Evolutionary conservation across 345 rosid genomes (phyloP), one percentile per base, ranked within the genome.

Genomic region (Boechera retrofracta): DNA sequence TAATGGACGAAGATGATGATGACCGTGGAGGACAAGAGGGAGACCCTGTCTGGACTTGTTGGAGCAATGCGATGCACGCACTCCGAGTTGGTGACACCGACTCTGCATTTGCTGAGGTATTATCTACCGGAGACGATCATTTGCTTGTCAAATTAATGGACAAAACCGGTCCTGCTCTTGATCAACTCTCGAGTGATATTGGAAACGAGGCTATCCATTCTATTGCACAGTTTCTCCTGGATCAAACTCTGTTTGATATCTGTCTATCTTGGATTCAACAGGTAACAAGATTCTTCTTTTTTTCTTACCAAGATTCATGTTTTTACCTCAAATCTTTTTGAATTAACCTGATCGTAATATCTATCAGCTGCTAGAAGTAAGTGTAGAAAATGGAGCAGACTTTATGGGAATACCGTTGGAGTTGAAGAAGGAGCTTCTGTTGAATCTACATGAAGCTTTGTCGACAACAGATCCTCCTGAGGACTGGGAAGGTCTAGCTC

Each of bases 61-160:
- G 99, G 99, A 88, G 82, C 76, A 89, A 86, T 74, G 96, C 93
- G n/a, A 87, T 95, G 93, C 94, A 92, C 72, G 94, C 99, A 16
- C 82, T 92, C 53, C 92, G 87, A 77, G 85, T 88, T 32, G 97
- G 96, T 75, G 99, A 95, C 76, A 65, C 82, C 12, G 99, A 92
- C 81, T 85, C 98, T 49, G 97, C 97, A 45, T 95, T 85, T 78
- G 86, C 93, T n/a, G 97, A 92, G 73, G 89, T 92, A 56, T 63
- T 86, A 45, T 92, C 96, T 54, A 79, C 88, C 0, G 94, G 85
- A 74, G 98, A 95, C 35, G 97, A 95, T 82, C 83, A 73, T 68
- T 86, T 91, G 80, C 93, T 95, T 69, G 89, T 95, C 78, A 91
- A 95, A 83, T 87, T 95, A 66, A 89, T 92, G 99, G 98, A 91